Conservation (phyloP, 2,329 filamentous ascomycete genomes). For the Ascochyta pisi region DNA sequence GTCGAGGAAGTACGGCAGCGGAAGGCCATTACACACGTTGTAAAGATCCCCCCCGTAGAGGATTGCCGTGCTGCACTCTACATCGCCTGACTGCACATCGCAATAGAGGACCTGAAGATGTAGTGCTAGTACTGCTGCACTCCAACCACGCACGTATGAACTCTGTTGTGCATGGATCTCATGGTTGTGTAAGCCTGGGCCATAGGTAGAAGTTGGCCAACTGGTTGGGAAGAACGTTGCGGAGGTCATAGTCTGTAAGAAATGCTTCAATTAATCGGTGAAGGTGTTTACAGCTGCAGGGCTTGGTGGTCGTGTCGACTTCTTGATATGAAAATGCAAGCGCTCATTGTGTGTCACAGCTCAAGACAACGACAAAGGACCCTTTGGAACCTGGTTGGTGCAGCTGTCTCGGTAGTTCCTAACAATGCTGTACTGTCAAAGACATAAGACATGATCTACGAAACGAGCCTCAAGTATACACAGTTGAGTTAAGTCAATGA, state of each 20-base stretch:
- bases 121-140: not conserved
- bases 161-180: constrained; percentile 4
- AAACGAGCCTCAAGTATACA: no score
- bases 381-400: no score
- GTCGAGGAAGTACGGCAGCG: constrained; percentile 1
- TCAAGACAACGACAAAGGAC: no score
- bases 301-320: not conserved
- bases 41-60: not conserved
- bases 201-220: constrained; percentile 6
- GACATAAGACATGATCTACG: no score
- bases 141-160: constrained; percentile 3
- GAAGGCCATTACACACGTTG: not conserved
- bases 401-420: no score
- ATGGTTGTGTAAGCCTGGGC: constrained; percentile 3
- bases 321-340: not conserved
- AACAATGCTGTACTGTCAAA: no score
- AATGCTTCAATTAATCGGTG: not conserved
- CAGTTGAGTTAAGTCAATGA: no score
- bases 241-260: not conserved
- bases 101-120: not conserved
- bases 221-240: constrained; percentile 7
- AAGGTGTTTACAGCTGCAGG: no score
- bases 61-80: not conserved
- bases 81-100: not conserved
- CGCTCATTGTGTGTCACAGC: no score